Percentiles rank a stretch among this genome's conserved stretches.
Conservation (phyloP, 1,284 basidiomycete species). For the Quambalaria eucalypti region DNA sequence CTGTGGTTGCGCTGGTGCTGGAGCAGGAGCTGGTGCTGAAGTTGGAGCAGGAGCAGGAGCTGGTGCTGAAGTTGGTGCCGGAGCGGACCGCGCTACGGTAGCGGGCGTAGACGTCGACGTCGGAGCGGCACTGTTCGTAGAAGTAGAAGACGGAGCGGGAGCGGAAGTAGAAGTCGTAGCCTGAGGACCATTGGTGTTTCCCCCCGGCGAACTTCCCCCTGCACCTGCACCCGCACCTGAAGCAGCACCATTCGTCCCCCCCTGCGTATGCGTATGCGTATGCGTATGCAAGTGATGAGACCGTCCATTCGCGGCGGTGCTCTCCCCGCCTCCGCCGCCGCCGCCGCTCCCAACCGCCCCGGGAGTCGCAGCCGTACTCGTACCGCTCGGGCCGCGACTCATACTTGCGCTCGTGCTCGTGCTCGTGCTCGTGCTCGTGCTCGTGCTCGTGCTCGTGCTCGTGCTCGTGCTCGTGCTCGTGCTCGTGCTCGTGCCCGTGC, state of each 20-base stretch:
- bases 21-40: background rate
- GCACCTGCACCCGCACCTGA: background rate
- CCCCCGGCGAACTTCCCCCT: background rate
- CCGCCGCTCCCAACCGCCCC: too few relatives aligned
- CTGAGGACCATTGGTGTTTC: background rate
- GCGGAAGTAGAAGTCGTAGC: background rate
- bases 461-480: too few relatives aligned
- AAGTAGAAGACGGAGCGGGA: background rate
- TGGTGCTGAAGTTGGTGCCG: background rate
- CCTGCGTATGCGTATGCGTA: background rate
- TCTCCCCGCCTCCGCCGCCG: too few relatives aligned
- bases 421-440: too few relatives aligned
- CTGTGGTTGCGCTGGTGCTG: background rate
- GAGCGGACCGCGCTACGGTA: background rate
- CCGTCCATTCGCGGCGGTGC: background rate
- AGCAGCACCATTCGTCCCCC: background rate
- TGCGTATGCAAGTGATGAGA: background rate
- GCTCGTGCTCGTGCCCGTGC: too few relatives aligned
- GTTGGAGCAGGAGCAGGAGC: background rate
- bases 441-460: too few relatives aligned
- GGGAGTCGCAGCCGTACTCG: background rate
- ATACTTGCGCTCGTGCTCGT: conserved; percentile 7
- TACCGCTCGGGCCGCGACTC: conserved; percentile 1
- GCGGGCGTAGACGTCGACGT: background rate
- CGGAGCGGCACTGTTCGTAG: background rate